Evolutionary conservation across 345 rosid genomes (phyloP).

Genomic region (Pistacia integerrima): DNA sequence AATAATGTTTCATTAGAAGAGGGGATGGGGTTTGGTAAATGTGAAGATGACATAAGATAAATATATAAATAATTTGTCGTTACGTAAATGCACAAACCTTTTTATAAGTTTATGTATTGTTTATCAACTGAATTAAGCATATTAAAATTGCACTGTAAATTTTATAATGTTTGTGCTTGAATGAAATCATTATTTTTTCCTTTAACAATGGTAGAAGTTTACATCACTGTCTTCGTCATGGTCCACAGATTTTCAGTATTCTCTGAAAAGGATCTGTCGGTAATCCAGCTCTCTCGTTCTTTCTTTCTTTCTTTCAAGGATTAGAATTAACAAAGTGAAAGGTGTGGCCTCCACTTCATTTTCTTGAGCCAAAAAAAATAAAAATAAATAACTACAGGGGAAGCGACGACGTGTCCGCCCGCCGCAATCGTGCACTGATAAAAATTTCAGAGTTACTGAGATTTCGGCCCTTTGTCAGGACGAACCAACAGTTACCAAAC

Average conservation of each 20-base stretch:
- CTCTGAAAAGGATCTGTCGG: no score
- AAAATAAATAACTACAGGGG: neutral
- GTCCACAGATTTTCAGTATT: conserved; percentile 24
- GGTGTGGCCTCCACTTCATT: conserved; percentile 18
- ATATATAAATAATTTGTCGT: neutral
- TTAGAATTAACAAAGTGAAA: neutral
- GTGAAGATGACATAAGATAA: conserved; percentile 20
- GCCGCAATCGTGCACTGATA: conserved; percentile 1
- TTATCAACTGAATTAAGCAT: neutral
- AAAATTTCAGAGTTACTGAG: neutral
- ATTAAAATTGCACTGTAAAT: neutral
- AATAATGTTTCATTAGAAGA: conserved; percentile 20
- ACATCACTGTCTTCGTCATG: conserved; percentile 37
- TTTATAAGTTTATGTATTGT: neutral
- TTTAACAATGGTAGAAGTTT: conserved; percentile 16
- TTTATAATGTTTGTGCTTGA: neutral
- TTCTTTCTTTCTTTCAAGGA: neutral
- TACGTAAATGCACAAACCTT: no score
- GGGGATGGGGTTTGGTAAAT: conserved; percentile 1
- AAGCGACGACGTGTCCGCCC: conserved; percentile 9
- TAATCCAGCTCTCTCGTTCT: no score
- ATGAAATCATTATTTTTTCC: neutral
- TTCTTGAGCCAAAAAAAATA: neutral
- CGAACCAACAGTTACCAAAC: conserved; percentile 1
- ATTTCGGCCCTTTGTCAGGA: conserved; percentile 1